phyloP scores from a whole-genome alignment of 345 rosid genomes.

The Lepidium didymum region DNA sequence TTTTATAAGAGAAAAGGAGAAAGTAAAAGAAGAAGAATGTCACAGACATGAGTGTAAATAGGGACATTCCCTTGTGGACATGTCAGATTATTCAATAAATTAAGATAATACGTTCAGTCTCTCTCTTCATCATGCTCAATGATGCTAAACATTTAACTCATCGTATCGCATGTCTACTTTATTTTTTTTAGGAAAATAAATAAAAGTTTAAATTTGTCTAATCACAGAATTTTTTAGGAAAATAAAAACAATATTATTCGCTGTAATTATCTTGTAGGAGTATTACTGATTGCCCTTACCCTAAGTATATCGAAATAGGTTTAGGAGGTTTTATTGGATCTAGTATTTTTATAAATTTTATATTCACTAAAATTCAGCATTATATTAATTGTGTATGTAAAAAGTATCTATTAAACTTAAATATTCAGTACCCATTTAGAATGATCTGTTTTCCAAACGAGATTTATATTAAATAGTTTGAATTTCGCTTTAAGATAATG shows the following conservation, averaged over 20 bases:
- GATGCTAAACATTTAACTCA: conserved; percentile 20
- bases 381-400: too few species aligned
- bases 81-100: conserved; percentile 19
- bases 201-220: neutral
- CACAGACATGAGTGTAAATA: conserved; percentile 21
- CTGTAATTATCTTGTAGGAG: neutral
- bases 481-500: too few species aligned
- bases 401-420: too few species aligned
- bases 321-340: too few species aligned
- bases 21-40: conserved; percentile 15
- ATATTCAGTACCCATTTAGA: too few species aligned
- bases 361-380: too few species aligned
- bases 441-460: too few species aligned
- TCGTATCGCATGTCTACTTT: neutral
- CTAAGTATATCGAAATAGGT: too few species aligned
- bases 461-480: too few species aligned
- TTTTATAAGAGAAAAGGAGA: neutral
- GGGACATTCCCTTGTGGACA: conserved; percentile 27
- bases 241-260: neutral
- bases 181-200: neutral
- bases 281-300: too few species aligned
- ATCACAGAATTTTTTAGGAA: neutral
- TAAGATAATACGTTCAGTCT: neutral
- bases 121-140: conserved; percentile 22
- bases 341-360: too few species aligned